phyloP scores from a whole-genome alignment of 768 basidiomycete genomes.

The Asterophora parasitica region DNA sequence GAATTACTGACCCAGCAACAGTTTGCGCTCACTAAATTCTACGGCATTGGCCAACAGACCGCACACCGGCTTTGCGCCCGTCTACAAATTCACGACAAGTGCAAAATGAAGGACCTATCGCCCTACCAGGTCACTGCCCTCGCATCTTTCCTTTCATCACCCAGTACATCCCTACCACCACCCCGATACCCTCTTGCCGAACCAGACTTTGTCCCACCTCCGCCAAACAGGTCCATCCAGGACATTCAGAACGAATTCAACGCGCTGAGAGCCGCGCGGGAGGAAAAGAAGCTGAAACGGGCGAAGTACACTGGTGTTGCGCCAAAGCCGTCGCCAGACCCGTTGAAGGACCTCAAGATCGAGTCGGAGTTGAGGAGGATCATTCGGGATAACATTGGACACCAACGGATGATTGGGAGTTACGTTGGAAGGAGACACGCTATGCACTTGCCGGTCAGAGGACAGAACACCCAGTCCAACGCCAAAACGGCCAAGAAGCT shows the following conservation, averaged over 20 bases:
- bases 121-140: constrained; percentile 86
- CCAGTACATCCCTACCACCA: constrained; percentile 65
- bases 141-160: constrained; percentile 92
- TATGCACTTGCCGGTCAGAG: constrained; percentile 89
- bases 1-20: constrained; percentile 26
- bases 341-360: constrained; percentile 70
- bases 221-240: constrained; percentile 34
- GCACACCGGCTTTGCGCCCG: constrained; percentile 85
- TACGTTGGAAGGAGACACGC: constrained; percentile 92
- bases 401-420: constrained; percentile 90
- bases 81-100: constrained; percentile 84
- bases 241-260: constrained; percentile 38
- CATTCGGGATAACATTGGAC: constrained; percentile 87
- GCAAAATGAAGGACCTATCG: constrained; percentile 76
- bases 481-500: constrained; percentile 87
- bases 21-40: constrained; percentile 89
- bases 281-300: constrained; percentile 26
- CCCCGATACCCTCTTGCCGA: constrained; percentile 64
- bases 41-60: constrained; percentile 76
- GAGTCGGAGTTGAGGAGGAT: constrained; percentile 83
- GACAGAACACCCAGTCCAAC: constrained; percentile 89
- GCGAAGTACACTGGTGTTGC: constrained; percentile 17
- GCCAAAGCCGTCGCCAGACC: constrained; percentile 39
- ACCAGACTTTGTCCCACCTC: constrained; percentile 44
- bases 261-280: constrained; percentile 24